Base-by-base conservation (phyloP, 1,284 basidiomycete species). In the Microbotryum silenes-acaulis region DNA sequence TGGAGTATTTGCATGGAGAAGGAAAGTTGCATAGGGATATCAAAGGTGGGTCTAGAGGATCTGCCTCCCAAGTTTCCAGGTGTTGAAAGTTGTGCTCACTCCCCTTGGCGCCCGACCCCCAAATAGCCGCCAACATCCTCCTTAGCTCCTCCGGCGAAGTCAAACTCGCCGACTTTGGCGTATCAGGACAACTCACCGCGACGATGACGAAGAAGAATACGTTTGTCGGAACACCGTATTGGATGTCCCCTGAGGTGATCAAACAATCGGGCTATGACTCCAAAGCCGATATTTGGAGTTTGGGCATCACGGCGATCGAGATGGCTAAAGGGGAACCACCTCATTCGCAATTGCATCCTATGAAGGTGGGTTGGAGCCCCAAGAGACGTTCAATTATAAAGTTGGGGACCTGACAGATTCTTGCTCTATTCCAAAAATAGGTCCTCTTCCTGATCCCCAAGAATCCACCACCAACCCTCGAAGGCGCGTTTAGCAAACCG, bases 161-260 rank as follows among this genome's bases (percentile, higher is more conserved):
- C 73, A 98, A 98, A 76, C 81, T 99, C 31, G 94, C 96, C 60
- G 94, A 99, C 75, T 99, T 99, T 74, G 94, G 94, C 73, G 94
- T 99, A 4, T 96, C 92, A 2, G 94, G 94, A n/a, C 96, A 98
- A 74, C 81, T 99, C 27, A 97, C 92, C 20, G 75, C 77, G 21
- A 77, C 76, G 33, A 73, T 74, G 71, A 73, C 72, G 10, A 71
- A 71, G 84, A 97, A 97, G 82, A 97, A 97, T 72, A 97, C 92
- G 91, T 63, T 67, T 33, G 68, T 69, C 54, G 68, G 68, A 6
- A 69, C 68, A 9, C 91, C 91, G 2, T 94, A 93, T 74, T 96
- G 92, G 92, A 99, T 99, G 94, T 92, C 91, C 25, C 94, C 94
- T 8, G 94, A 99, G 75, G 94, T 98, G 25, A 97, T 99, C 80